A percentile compares a stretch with the other conserved stretches of the same genome.
Conservation (phyloP, 78 protist genomes). For the Thecamonas trahens region DNA sequence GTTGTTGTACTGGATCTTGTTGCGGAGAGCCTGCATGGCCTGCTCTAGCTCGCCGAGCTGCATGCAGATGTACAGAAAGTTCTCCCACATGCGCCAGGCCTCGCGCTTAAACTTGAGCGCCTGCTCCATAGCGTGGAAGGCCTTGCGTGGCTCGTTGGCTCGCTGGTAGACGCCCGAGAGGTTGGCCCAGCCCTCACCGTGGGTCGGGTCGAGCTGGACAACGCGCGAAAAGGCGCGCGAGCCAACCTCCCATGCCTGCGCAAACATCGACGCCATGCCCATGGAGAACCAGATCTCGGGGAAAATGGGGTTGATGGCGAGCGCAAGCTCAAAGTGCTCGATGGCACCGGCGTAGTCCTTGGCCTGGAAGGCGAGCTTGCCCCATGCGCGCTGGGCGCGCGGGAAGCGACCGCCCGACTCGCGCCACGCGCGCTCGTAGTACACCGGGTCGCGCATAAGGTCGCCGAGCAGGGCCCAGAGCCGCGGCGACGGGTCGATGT, state of each 20-base stretch:
- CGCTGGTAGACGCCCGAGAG: constrained; percentile 35
- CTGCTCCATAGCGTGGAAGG: constrained; percentile 25
- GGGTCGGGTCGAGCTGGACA: constrained; percentile 46
- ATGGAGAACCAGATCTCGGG: constrained; percentile 43
- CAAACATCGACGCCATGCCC: constrained; percentile 42
- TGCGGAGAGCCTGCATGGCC: no score
- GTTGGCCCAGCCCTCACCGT: constrained; percentile 59
- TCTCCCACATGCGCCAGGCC: constrained; percentile 62
- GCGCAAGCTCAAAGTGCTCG: constrained; percentile 15
- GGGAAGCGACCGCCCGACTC: constrained; percentile 33
- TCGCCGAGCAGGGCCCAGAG: constrained; percentile 49
- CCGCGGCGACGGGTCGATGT: constrained; percentile 30
- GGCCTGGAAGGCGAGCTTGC: not conserved
- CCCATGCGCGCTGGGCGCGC: constrained; percentile 42
- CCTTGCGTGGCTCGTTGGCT: constrained; percentile 20
- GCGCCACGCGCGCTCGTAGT: constrained; percentile 35
- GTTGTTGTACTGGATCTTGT: no score
- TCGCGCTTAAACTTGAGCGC: constrained; percentile 38
- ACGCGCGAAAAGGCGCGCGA: constrained; percentile 30
- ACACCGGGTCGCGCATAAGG: constrained; percentile 11
- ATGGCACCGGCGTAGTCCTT: constrained; percentile 27
- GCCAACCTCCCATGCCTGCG: constrained; percentile 39
- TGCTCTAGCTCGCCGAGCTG: no score
- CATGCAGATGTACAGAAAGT: constrained; percentile 33
- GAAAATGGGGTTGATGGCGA: constrained; percentile 51